Evolutionary conservation across 495 filamentous ascomycete genomes (phyloP).

Genomic region (Barbatosphaeria neglecta): DNA sequence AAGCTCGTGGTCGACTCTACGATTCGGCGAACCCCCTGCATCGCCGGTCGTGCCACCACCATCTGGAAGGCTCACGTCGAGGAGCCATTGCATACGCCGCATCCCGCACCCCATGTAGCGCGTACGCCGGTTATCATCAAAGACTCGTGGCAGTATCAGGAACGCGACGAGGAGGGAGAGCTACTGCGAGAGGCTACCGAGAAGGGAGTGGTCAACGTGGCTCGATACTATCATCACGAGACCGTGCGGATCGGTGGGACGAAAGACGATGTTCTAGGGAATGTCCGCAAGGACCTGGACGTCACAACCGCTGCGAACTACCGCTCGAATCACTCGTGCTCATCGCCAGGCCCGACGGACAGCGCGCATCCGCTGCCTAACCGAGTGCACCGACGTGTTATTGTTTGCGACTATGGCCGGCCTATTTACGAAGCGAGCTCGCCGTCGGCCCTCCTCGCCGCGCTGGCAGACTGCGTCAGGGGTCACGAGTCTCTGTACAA

Average conservation of each 20-base stretch:
- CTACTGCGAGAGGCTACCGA: slow-evolving; percentile 25
- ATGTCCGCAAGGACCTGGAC: slow-evolving; percentile 22
- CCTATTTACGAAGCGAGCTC: slow-evolving; percentile 32
- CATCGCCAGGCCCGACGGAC: too few species aligned
- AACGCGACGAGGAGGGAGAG: slow-evolving; percentile 33
- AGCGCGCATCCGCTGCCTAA: too few species aligned
- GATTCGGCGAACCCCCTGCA: slow-evolving; percentile 22
- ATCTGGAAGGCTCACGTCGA: slow-evolving; percentile 19
- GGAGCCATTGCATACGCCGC: too few species aligned
- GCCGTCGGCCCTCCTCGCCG: slow-evolving; percentile 22
- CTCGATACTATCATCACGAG: slow-evolving; percentile 33
- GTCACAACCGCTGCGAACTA: slow-evolving; percentile 14
- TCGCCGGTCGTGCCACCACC: slow-evolving; percentile 32
- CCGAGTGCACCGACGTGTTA: slow-evolving; percentile 22
- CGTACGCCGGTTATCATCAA: slow-evolving; percentile 33
- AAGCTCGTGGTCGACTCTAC: slow-evolving; percentile 30
- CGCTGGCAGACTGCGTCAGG: slow-evolving; percentile 24
- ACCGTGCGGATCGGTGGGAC: slow-evolving; percentile 22
- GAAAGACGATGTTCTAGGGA: slow-evolving; percentile 24
- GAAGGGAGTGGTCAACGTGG: slow-evolving; percentile 25
- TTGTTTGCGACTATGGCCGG: slow-evolving; percentile 25
- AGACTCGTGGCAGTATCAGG: slow-evolving; percentile 37
- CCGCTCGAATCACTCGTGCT: too few species aligned
- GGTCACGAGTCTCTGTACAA: slow-evolving; percentile 20
- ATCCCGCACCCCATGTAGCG: too few species aligned